Conservation (phyloP, 805 yeast species). For the Blastobotrys robertii region DNA sequence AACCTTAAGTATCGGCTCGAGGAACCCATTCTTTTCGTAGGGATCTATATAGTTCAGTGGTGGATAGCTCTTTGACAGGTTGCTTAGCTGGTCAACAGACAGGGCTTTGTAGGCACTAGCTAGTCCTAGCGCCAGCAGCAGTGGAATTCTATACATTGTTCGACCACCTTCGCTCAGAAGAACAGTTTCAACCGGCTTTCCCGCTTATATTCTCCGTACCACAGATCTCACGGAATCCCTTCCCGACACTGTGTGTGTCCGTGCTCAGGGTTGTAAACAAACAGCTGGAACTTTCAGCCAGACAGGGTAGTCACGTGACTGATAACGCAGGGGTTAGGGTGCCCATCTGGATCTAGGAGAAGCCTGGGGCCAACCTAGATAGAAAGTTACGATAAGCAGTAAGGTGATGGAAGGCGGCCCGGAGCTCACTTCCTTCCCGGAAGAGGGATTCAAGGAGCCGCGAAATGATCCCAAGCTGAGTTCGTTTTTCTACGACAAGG, state of each 20-base stretch:
- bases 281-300: too few species aligned
- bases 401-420: conserved; percentile 1
- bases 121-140: neutral
- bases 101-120: conserved; percentile 1
- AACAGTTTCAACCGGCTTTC: too few species aligned
- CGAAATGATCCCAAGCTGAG: conserved; percentile 11
- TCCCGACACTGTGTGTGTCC: too few species aligned
- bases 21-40: conserved; percentile 14
- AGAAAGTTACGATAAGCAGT: neutral
- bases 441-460: conserved; percentile 14
- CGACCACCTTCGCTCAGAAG: too few species aligned
- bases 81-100: neutral
- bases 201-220: too few species aligned
- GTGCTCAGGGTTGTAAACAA: too few species aligned
- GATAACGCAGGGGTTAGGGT: neutral
- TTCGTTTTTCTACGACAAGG: conserved; percentile 15
- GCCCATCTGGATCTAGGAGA: neutral
- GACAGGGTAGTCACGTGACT: neutral
- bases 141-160: neutral
- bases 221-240: too few species aligned
- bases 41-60: conserved; percentile 11
- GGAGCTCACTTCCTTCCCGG: conserved; percentile 16
- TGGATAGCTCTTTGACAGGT: conserved; percentile 6
- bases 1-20: conserved; percentile 25
- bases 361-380: neutral